A percentile compares a stretch with the other conserved stretches of the same genome.
These are phyloP conservation scores for Solanum okadae DNA, from an alignment of 257 asterid genomes.

Conservation along the genomic window DNA sequence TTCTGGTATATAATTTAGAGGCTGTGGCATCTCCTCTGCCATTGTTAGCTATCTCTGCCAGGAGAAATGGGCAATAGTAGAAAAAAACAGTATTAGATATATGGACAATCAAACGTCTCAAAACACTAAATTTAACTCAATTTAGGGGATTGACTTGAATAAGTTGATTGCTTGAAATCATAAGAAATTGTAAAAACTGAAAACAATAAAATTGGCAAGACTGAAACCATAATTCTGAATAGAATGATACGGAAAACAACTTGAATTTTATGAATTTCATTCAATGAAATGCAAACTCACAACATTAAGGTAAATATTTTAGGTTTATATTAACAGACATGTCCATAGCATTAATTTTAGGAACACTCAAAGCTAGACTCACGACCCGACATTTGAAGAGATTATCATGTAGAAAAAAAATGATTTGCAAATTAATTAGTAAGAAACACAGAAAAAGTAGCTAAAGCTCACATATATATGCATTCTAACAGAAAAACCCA, in stretches of 20 bases:
- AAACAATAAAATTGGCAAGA: not conserved
- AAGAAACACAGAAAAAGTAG: not conserved
- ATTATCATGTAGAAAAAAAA: not conserved
- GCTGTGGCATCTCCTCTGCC: constrained; percentile 47
- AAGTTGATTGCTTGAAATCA: not conserved
- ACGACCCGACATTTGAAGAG: not conserved
- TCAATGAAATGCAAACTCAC: not conserved
- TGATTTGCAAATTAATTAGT: not conserved
- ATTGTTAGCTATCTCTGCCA: constrained; percentile 7
- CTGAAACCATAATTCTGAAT: not conserved
- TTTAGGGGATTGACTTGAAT: not conserved
- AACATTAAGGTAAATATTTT: not conserved
- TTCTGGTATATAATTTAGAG: constrained; percentile 61
- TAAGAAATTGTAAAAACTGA: not conserved
- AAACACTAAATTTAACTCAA: not conserved
- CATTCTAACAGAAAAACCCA: not conserved
- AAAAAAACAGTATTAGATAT: not conserved
- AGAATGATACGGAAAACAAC: not conserved
- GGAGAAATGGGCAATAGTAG: no score
- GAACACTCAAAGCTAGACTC: not conserved
- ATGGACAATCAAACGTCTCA: not conserved
- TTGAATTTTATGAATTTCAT: not conserved
- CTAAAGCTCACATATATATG: not conserved
- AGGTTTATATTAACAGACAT: not conserved
- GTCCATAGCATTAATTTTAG: not conserved